These are phyloP conservation scores for Xerocomus potaroensis DNA, from an alignment of 768 basidiomycete genomes.

Conservation along the genomic window DNA sequence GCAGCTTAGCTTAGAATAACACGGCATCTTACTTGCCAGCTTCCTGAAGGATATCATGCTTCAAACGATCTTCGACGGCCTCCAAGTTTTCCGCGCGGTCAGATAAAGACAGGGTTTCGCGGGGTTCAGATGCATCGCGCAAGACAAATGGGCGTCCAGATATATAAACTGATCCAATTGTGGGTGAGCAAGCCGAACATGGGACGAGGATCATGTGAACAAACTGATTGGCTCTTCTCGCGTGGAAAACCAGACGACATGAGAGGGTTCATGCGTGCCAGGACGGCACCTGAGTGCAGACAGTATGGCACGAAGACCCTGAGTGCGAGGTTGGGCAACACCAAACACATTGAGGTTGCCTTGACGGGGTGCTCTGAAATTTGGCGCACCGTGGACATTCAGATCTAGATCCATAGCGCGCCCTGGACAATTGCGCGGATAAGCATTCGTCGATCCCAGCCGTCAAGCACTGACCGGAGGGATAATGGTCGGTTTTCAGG, in stretches of 20 bases:
- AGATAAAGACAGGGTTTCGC: conserved; percentile 72
- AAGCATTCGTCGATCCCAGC: background rate
- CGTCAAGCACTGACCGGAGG: conserved; percentile 49
- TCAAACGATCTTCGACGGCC: conserved; percentile 84
- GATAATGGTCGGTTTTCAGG: conserved; percentile 89
- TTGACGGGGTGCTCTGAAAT: conserved; percentile 81
- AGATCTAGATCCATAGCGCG: conserved; percentile 88
- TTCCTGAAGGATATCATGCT: conserved; percentile 88
- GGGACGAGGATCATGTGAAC: conserved; percentile 21
- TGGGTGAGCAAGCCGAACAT: background rate
- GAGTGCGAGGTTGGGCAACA: conserved; percentile 90
- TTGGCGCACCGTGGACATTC: conserved; percentile 91
- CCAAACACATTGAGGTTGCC: conserved; percentile 89
- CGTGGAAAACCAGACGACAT: conserved; percentile 94
- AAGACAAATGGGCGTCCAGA: conserved; percentile 92
- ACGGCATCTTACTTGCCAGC: conserved; percentile 49
- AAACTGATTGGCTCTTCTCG: conserved; percentile 91
- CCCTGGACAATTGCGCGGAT: conserved; percentile 40
- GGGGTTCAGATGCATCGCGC: conserved; percentile 80
- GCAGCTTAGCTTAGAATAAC: background rate
- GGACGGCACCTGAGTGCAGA: conserved; percentile 78
- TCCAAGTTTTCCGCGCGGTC: conserved; percentile 95
- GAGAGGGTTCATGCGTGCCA: conserved; percentile 55
- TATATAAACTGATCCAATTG: conserved; percentile 57
- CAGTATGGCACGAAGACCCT: conserved; percentile 86